Conservation (phyloP, 257 asterid species). For the Verbena officinalis region DNA sequence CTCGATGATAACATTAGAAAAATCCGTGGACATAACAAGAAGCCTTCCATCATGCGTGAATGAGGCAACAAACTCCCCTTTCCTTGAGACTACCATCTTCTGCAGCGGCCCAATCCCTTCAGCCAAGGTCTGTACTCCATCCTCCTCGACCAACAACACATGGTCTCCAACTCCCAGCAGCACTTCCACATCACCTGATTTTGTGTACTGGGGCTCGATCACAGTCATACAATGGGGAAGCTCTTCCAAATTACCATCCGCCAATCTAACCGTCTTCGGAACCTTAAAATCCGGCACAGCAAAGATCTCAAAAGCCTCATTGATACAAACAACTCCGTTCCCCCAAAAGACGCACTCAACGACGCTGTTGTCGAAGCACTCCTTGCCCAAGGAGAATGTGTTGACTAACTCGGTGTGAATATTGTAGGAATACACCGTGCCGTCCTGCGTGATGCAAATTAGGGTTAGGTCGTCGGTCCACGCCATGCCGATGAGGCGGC, state of each 20-base stretch:
- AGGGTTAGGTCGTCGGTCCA: slow-evolving; percentile 86
- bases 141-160: slow-evolving; percentile 87
- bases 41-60: slow-evolving; percentile 93
- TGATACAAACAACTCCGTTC: slow-evolving; percentile 83
- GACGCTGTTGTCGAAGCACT: slow-evolving; percentile 70
- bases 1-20: slow-evolving; percentile 69
- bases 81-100: slow-evolving; percentile 88
- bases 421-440: slow-evolving; percentile 77
- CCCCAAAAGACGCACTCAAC: slow-evolving; percentile 94
- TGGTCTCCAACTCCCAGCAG: slow-evolving; percentile 76
- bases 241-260: slow-evolving; percentile 81
- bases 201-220: slow-evolving; percentile 90
- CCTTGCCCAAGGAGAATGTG: slow-evolving; percentile 66
- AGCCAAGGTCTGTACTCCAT: slow-evolving; percentile 77
- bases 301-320: slow-evolving; percentile 77
- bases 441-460: slow-evolving; percentile 89
- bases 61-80: slow-evolving; percentile 79
- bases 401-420: slow-evolving; percentile 64
- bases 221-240: slow-evolving; percentile 89
- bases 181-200: slow-evolving; percentile 97
- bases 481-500: slow-evolving; percentile 77
- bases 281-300: slow-evolving; percentile 75
- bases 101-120: slow-evolving; percentile 80
- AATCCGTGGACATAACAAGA: slow-evolving; percentile 77
- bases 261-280: slow-evolving; percentile 65